Evolutionary conservation across 352 stramenopile genomes (phyloP), one percentile per base, ranked within the genome.

Genomic region (Globisporangium sylvaticum): DNA sequence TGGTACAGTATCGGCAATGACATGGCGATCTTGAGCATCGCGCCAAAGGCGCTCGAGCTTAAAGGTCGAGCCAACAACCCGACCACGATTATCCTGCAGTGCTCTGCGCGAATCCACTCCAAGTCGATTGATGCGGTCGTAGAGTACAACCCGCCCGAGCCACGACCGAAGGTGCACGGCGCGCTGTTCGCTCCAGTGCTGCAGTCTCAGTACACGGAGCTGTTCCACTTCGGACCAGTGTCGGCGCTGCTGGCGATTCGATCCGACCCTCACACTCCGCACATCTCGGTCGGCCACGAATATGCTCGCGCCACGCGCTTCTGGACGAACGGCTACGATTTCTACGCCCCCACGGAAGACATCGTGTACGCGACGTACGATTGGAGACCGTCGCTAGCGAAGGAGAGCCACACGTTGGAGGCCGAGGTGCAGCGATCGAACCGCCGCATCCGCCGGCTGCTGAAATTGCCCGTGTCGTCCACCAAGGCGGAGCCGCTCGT

Each of bases 281-380:
- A 84, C 29, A 61, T 91, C 24, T 78, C 70, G 1, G 75, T 90
- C 53, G 88, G 87, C 20, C 65, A 84, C 67, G 87, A 94, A 44
- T 96, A 92, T 67, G 77, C 80, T 56, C 85, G 88, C 20, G 88
- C 88, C 2, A 80, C 85, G 29, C 85, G 88, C 29, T 96, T 94
- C 67, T 96, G 88, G 88, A 96, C 88, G 31, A 73, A 76, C 20
- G 88, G 87, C 31, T 95, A 90, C 72, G 88, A 96, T 48, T 95
- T 96, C 53, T 96, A 96, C 69, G 71, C 88, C 22, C 88, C 85
- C 7, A 79, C 80, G 22, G 57, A 80, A 20, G 79, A 89, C 73
- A 65, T 84, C n/a, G 56, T 93, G 3, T 92, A 86, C 62, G 82
- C 75, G 66, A 74, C 70, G 34, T 94, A 95, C 67, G 73, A 78